Conservation (phyloP, 2,329 filamentous ascomycete genomes). For the Arthrinium puccinioides region DNA sequence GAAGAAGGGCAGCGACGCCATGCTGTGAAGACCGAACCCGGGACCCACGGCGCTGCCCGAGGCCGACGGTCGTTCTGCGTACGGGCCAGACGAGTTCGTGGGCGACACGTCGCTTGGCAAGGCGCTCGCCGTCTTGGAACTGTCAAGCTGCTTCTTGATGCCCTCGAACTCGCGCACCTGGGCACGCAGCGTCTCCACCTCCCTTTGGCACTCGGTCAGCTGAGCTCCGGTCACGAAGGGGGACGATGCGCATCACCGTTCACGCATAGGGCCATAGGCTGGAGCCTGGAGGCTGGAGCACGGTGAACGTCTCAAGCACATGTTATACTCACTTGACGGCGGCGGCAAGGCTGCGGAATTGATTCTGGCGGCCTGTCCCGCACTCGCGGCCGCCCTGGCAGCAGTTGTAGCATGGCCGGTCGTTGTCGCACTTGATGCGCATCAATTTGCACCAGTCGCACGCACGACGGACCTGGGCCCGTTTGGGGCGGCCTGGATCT, state of each 20-base stretch:
- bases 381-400: conserved; percentile 5
- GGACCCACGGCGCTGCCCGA: not conserved
- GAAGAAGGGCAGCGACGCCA: conserved; percentile 8
- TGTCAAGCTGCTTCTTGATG: conserved; percentile 1
- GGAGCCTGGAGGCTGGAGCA: no score
- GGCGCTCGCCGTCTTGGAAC: not conserved
- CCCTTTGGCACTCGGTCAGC: not conserved
- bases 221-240: not conserved
- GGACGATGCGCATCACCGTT: not conserved
- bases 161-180: conserved; percentile 1
- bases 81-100: not conserved
- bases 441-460: conserved; percentile 11
- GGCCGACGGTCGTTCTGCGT: conserved; percentile 1
- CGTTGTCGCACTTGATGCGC: conserved; percentile 10
- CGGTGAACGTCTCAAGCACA: no score
- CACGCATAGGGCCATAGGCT: no score
- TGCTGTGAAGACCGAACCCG: conserved; percentile 5
- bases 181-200: conserved; percentile 1
- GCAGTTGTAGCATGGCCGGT: conserved; percentile 10
- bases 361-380: conserved; percentile 4
- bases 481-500: conserved; percentile 2
- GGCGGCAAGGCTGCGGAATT: conserved; percentile 8
- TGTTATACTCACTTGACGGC: conserved; percentile 7
- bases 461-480: conserved; percentile 7
- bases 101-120: not conserved